Percentiles rank a stretch among this genome's conserved stretches.
Conservation (phyloP, 352 stramenopile genomes). For the Paralagenidium karlingii region DNA sequence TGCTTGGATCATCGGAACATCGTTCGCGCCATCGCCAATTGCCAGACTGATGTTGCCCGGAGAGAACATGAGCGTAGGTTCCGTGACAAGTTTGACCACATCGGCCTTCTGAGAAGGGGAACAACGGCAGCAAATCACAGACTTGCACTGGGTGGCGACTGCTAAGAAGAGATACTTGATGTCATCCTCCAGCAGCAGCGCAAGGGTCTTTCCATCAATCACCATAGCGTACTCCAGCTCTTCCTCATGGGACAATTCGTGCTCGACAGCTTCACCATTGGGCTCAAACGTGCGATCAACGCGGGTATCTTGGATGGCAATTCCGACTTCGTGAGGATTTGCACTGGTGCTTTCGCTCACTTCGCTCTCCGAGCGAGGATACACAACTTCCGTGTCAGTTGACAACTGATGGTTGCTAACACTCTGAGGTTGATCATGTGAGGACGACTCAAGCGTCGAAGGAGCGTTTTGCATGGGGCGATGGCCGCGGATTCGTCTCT, state of each 20-base stretch:
- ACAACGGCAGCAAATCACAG: conserved; percentile 80
- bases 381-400: conserved; percentile 23
- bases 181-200: conserved; percentile 73
- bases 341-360: neutral
- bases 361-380: conserved; percentile 37
- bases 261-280: conserved; percentile 38
- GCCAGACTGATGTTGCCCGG: conserved; percentile 79
- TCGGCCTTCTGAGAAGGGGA: conserved; percentile 76
- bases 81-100: conserved; percentile 78
- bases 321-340: conserved; percentile 1
- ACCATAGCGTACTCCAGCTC: conserved; percentile 84
- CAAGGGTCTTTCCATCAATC: conserved; percentile 80
- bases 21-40: conserved; percentile 78
- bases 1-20: conserved; percentile 83
- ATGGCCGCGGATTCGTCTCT: conserved; percentile 27
- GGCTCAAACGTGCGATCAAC: conserved; percentile 62
- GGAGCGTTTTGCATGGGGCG: conserved; percentile 21
- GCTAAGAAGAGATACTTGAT: conserved; percentile 85
- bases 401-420: neutral
- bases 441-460: neutral
- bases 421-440: conserved; percentile 13
- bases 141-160: conserved; percentile 81
- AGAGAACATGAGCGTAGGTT: conserved; percentile 81
- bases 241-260: conserved; percentile 10
- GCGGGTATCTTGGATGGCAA: conserved; percentile 36